Evolutionary conservation across 371 early-diverging fungal genomes (phyloP).

Genomic region (Saksenaea vasiformis): DNA sequence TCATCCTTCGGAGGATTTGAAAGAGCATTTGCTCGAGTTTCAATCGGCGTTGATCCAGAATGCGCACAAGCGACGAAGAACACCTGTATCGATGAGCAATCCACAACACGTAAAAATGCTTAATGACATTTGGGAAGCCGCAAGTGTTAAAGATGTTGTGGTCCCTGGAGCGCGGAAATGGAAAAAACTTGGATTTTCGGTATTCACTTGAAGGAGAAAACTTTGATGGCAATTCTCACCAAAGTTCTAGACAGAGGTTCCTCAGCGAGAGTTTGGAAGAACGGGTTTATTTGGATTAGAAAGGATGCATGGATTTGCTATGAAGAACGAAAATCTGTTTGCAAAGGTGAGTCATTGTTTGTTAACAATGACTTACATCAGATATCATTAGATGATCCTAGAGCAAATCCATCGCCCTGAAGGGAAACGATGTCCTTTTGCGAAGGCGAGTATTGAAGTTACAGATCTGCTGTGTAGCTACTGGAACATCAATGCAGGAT

Average conservation of each 20-base stretch:
- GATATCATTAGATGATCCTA: slow-evolving; percentile 40
- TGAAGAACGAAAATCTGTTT: slow-evolving; percentile 47
- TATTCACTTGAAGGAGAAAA: slow-evolving; percentile 21
- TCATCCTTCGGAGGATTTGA: slow-evolving; percentile 64
- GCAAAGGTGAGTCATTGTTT: slow-evolving; percentile 39
- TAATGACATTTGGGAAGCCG: slow-evolving; percentile 60
- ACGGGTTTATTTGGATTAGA: slow-evolving; percentile 72
- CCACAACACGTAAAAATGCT: slow-evolving; percentile 54
- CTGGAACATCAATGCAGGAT: slow-evolving; percentile 73
- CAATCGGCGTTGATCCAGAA: slow-evolving; percentile 67
- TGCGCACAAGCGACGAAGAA: slow-evolving; percentile 50
- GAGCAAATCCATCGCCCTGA: slow-evolving; percentile 64
- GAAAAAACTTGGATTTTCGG: slow-evolving; percentile 71
- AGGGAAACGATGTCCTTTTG: slow-evolving; percentile 67
- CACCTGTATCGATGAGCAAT: slow-evolving; percentile 54
- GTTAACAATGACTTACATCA: not conserved
- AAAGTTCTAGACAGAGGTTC: slow-evolving; percentile 55
- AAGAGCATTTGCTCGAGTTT: slow-evolving; percentile 64
- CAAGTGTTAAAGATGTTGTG: slow-evolving; percentile 44
- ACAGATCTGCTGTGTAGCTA: slow-evolving; percentile 68
- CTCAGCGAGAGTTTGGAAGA: slow-evolving; percentile 63
- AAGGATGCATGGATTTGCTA: slow-evolving; percentile 60
- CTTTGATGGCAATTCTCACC: not conserved
- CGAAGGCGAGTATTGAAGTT: slow-evolving; percentile 67
- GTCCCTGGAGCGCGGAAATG: slow-evolving; percentile 54